Evolutionary conservation across 2,329 filamentous ascomycete genomes (phyloP).

Genomic region (Pseudomassariella vexata): DNA sequence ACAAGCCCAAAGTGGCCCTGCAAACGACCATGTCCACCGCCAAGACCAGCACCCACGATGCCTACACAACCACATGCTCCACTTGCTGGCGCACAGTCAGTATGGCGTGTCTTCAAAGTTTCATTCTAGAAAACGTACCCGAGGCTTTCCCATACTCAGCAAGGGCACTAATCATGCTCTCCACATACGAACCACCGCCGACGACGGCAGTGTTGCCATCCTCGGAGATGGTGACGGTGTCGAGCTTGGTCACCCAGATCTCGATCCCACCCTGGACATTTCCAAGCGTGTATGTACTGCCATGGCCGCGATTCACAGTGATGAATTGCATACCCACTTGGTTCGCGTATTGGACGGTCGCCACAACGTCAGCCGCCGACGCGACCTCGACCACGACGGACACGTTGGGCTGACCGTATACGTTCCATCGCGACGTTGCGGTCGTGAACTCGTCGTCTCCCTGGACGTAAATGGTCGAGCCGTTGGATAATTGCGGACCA

Average conservation of each 20-base stretch:
- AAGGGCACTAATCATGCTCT: no score
- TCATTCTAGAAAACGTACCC: no score
- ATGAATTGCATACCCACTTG: slow-evolving; percentile 29
- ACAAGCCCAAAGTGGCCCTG: slow-evolving; percentile 48
- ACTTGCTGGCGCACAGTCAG: slow-evolving; percentile 22
- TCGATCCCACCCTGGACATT: slow-evolving; percentile 32
- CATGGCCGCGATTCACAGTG: slow-evolving; percentile 32
- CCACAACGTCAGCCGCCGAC: no score
- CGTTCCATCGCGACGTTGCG: no score
- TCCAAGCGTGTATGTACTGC: slow-evolving; percentile 29
- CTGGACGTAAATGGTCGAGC: no score
- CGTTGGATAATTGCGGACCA: no score
- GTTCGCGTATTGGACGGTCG: slow-evolving; percentile 32
- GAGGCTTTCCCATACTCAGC: no score
- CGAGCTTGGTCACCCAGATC: slow-evolving; percentile 31
- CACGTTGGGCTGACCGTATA: no score
- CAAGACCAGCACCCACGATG: slow-evolving; percentile 42
- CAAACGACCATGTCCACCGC: slow-evolving; percentile 51
- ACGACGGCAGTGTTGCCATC: slow-evolving; percentile 30
- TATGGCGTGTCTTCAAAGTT: no score
- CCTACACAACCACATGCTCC: slow-evolving; percentile 42
- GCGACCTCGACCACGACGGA: no score
- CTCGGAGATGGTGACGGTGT: slow-evolving; percentile 24
- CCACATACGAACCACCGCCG: slow-evolving; percentile 32
- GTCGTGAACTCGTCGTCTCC: no score